Conservation (phyloP, 257 asterid genomes). For the Rehmannia glutinosa region DNA sequence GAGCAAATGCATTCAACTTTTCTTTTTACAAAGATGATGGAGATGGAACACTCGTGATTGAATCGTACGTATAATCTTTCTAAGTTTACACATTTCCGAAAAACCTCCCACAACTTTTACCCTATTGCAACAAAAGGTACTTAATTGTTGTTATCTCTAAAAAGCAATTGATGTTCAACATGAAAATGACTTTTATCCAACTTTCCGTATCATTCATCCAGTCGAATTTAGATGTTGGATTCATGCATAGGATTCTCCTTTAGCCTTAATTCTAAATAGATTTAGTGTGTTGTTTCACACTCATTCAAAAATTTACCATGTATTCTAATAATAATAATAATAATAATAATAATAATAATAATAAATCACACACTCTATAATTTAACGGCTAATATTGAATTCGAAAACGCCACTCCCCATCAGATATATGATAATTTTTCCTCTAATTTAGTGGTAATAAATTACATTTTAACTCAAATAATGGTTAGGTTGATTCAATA, state of each 20-base stretch:
- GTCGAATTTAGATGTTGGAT: background rate
- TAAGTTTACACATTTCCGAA: background rate
- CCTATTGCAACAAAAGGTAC: background rate
- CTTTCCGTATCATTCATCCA: background rate
- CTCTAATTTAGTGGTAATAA: too few species aligned
- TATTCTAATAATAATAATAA: too few species aligned
- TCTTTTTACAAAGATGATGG: slow-evolving; percentile 3
- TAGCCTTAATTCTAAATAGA: background rate
- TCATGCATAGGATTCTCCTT: background rate
- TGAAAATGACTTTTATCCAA: background rate
- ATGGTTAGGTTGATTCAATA: too few species aligned
- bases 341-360: too few species aligned
- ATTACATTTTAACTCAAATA: too few species aligned
- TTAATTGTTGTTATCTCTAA: background rate
- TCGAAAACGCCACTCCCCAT: too few species aligned
- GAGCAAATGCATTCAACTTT: background rate
- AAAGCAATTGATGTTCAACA: background rate
- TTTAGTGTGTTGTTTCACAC: too few species aligned
- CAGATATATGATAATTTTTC: too few species aligned
- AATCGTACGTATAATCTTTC: background rate
- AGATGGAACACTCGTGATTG: slow-evolving; percentile 10
- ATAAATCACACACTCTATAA: too few species aligned
- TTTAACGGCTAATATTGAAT: too few species aligned
- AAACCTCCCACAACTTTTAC: background rate
- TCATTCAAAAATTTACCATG: too few species aligned